Percentiles rank a stretch among this genome's conserved stretches.
These are phyloP conservation scores for Chenopodium berlandieri DNA, from an alignment of 148 eudicot species.

Conservation along the genomic window DNA sequence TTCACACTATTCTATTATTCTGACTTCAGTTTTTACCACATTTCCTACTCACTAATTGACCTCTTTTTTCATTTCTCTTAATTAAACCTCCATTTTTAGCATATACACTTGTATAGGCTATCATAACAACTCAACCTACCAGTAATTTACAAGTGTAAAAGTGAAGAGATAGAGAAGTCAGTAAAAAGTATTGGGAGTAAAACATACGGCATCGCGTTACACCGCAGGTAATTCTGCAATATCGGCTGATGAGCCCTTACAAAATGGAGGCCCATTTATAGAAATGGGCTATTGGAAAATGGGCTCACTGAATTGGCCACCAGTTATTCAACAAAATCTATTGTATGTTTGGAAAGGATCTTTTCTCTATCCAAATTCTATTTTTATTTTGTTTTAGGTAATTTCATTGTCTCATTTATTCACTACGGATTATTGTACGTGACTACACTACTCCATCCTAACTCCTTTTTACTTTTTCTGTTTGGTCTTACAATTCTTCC, in stretches of 20 bases:
- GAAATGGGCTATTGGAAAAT: slow-evolving; percentile 14
- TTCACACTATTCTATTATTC: background rate
- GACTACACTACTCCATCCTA: no score
- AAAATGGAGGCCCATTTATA: slow-evolving; percentile 23
- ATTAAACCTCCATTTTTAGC: slow-evolving; percentile 1
- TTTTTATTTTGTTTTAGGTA: slow-evolving; percentile 13
- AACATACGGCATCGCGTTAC: slow-evolving; percentile 17
- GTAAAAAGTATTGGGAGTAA: background rate
- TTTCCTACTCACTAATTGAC: slow-evolving; percentile 6
- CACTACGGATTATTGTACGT: no score
- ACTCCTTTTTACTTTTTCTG: background rate
- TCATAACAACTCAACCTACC: no score
- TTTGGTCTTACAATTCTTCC: background rate
- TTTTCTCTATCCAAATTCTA: slow-evolving; percentile 28
- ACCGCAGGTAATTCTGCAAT: slow-evolving; percentile 29
- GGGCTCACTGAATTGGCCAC: slow-evolving; percentile 6
- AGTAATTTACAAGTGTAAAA: no score
- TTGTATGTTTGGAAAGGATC: slow-evolving; percentile 29
- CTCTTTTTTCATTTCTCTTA: background rate
- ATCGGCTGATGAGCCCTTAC: slow-evolving; percentile 25
- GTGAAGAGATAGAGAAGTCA: no score
- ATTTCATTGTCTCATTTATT: no score
- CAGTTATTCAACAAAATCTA: slow-evolving; percentile 5
- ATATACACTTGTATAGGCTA: no score
- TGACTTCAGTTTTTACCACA: background rate